Conservation (phyloP, 371 early-diverging fungal genomes). For the Smittium culicis region DNA sequence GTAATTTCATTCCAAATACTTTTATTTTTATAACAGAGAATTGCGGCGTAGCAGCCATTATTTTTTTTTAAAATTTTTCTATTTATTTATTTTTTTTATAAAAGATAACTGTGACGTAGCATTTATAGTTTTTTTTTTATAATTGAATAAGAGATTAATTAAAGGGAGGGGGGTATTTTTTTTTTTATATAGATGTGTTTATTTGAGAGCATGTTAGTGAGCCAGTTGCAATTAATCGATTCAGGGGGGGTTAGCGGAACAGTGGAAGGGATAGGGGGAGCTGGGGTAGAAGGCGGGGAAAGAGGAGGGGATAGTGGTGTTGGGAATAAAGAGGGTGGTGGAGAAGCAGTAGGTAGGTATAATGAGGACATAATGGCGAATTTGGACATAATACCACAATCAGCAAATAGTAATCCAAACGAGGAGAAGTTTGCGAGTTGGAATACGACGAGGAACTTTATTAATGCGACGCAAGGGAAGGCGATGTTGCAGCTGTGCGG, state of each 20-base stretch:
- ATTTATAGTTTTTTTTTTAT: too few relatives aligned
- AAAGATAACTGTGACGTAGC: too few relatives aligned
- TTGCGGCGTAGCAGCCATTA: too few relatives aligned
- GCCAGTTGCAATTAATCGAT: conserved; percentile 89
- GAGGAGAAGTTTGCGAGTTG: conserved; percentile 94
- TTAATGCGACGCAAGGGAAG: conserved; percentile 77
- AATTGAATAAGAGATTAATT: too few relatives aligned
- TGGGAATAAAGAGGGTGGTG: not conserved
- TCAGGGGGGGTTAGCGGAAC: conserved; percentile 63
- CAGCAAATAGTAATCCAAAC: not conserved
- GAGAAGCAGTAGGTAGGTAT: too few relatives aligned
- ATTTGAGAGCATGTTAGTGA: conserved; percentile 93
- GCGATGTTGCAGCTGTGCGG: conserved; percentile 88
- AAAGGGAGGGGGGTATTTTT: too few relatives aligned
- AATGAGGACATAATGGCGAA: too few relatives aligned
- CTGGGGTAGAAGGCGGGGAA: conserved; percentile 39
- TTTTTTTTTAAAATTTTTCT: too few relatives aligned
- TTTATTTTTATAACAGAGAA: not conserved
- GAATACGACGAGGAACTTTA: conserved; percentile 93
- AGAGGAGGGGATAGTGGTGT: not conserved
- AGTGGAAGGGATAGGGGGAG: conserved; percentile 47
- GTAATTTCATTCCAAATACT: conserved; percentile 24
- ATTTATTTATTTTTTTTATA: too few relatives aligned
- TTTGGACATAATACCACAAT: not conserved
- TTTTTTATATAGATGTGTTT: conserved; percentile 41